phyloP scores from a whole-genome alignment of 345 rosid genomes.

The Salix dunnii region DNA sequence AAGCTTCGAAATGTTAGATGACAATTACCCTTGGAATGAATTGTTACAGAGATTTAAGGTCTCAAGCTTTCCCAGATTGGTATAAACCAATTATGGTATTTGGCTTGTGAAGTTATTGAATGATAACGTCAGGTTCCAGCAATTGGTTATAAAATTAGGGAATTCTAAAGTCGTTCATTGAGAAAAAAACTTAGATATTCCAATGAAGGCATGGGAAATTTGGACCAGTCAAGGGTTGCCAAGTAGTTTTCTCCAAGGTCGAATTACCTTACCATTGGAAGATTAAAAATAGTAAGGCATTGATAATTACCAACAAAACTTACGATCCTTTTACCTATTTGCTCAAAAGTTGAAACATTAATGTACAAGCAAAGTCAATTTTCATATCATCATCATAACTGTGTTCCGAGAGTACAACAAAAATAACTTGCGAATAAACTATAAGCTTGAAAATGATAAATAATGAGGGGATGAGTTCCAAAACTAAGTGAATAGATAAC shows the following conservation, averaged over 20 bases:
- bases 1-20: slow-evolving; percentile 49
- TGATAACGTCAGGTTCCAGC: slow-evolving; percentile 51
- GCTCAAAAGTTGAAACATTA: too few species aligned
- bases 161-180: slow-evolving; percentile 32
- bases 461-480: too few species aligned
- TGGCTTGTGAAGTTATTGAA: slow-evolving; percentile 32
- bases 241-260: slow-evolving; percentile 60
- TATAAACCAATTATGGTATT: slow-evolving; percentile 40
- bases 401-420: too few species aligned
- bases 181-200: slow-evolving; percentile 38
- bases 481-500: too few species aligned
- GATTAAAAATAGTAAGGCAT: too few species aligned
- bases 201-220: slow-evolving; percentile 50
- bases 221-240: slow-evolving; percentile 48
- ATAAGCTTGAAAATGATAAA: too few species aligned
- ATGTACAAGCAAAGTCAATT: background rate
- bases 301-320: too few species aligned
- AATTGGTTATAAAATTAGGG: slow-evolving; percentile 45
- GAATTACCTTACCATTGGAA: too few species aligned
- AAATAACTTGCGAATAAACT: too few species aligned
- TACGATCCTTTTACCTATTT: too few species aligned
- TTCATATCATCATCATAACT: background rate
- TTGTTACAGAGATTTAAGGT: slow-evolving; percentile 40
- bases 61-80: slow-evolving; percentile 42
- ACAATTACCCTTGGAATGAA: slow-evolving; percentile 44